Evolutionary conservation across 441 rosid species (phyloP), one percentile per base, ranked within the genome.

Genomic region (Isatis lusitanica): DNA sequence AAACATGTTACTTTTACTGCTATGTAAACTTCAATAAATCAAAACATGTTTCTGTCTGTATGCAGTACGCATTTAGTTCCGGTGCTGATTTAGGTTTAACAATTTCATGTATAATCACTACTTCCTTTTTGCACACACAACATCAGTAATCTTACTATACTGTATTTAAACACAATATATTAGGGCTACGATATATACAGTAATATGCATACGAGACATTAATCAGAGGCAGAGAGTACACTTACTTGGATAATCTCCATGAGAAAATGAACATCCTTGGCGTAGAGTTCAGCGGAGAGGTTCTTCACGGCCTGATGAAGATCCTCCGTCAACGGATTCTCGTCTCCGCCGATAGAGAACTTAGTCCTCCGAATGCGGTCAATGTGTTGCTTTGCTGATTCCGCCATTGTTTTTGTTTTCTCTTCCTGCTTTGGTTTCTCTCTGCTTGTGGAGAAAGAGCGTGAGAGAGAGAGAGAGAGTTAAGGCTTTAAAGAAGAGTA

Each of bases 181-280:
- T n/a, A n/a, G n/a, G n/a, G n/a, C n/a, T n/a, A n/a, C n/a, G n/a
- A n/a, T n/a, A n/a, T n/a, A 12, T 48, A 18, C 31, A 10, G 5
- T 21, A 13, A 28, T 13, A n/a, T n/a, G n/a, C n/a, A n/a, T n/a
- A 3, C n/a, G 17, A 13, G 47, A 43, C 5, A 13, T 13, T 1
- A 35, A 52, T 24, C 26, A 26, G 16, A 52, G 33, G 13, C 31
- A 53, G 59, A 36, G 44, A 26, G 35, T 6, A 60, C 35, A 56
- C 12, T n/a, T 30, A 88, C 96, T 87, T 90, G 93, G 16, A 90
- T 87, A 1, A 91, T 86, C 47, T 85, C 89, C 82, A 87, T 84
- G 6, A 86, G 82, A 33, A 87, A 87, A 73, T 87, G 97, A 5
- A 91, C 90, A 63, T 91, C 93, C 51, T 85, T 91, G 0, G 93